Conservation (phyloP, 345 rosid genomes). For the Aethionema arabicum region DNA sequence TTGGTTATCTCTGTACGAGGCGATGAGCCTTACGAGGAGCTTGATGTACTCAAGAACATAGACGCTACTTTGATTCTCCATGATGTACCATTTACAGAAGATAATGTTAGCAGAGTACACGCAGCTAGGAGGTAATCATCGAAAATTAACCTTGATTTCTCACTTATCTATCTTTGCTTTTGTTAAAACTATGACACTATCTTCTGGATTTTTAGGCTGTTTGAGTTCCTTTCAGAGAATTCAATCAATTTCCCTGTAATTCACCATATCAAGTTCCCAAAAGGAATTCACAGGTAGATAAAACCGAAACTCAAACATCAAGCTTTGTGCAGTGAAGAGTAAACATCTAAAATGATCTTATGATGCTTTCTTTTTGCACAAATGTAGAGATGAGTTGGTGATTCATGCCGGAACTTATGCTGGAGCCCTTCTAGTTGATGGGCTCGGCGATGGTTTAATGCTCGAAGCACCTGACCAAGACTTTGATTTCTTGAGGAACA, state of each 20-base stretch:
- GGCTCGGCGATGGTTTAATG: slow-evolving; percentile 92
- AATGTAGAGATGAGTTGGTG: slow-evolving; percentile 86
- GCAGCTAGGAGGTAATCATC: slow-evolving; percentile 85
- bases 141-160: neutral
- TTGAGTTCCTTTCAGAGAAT: slow-evolving; percentile 77
- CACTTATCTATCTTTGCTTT: neutral
- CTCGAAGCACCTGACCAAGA: slow-evolving; percentile 87
- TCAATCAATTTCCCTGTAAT: slow-evolving; percentile 74
- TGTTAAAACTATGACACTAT: slow-evolving; percentile 12
- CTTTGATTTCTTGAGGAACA: slow-evolving; percentile 79
- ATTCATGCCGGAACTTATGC: slow-evolving; percentile 83
- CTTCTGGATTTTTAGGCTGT: slow-evolving; percentile 50
- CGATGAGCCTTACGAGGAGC: slow-evolving; percentile 70
- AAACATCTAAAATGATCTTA: slow-evolving; percentile 6
- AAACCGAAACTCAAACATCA: neutral
- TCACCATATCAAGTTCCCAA: slow-evolving; percentile 86
- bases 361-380: slow-evolving; percentile 14
- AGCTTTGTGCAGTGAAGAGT: slow-evolving; percentile 7
- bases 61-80: slow-evolving; percentile 89
- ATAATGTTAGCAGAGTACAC: slow-evolving; percentile 79
- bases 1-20: slow-evolving; percentile 86
- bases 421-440: slow-evolving; percentile 91
- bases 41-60: slow-evolving; percentile 66
- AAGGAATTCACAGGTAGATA: slow-evolving; percentile 65
- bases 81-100: slow-evolving; percentile 67